Conservation (phyloP, 1,139 yeast genomes). For the Sugiyamaella neomexicana region DNA sequence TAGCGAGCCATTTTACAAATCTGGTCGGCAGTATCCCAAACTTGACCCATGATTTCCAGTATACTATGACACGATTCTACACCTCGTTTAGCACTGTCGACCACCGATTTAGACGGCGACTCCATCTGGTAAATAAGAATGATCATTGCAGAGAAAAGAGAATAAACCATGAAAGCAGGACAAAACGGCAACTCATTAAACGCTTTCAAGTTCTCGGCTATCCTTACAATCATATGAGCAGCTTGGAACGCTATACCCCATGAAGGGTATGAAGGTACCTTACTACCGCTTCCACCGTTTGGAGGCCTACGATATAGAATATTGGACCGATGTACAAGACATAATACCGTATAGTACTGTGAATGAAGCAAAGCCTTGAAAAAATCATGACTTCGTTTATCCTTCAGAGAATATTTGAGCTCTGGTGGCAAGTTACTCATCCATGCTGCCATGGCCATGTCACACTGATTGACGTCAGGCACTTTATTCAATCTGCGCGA, state of each 20-base stretch:
- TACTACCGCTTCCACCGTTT: constrained; percentile 38
- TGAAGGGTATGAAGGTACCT: constrained; percentile 64
- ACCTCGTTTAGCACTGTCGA: constrained; percentile 61
- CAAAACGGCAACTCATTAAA: constrained; percentile 54
- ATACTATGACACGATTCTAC: constrained; percentile 54
- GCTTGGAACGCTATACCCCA: constrained; percentile 89
- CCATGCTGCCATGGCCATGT: constrained; percentile 80
- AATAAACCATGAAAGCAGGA: constrained; percentile 56
- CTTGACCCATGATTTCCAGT: constrained; percentile 53
- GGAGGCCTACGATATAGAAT: constrained; percentile 54
- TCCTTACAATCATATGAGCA: constrained; percentile 73
- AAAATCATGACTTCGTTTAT: constrained; percentile 52
- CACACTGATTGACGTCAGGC: constrained; percentile 68
- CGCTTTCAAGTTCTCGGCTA: constrained; percentile 58
- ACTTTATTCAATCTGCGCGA: constrained; percentile 49
- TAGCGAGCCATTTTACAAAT: constrained; percentile 39
- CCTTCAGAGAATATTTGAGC: constrained; percentile 61
- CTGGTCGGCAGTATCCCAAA: constrained; percentile 45
- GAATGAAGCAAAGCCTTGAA: constrained; percentile 65
- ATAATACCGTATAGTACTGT: constrained; percentile 71
- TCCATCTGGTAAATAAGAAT: constrained; percentile 76
- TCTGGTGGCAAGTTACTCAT: constrained; percentile 66
- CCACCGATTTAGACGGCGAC: constrained; percentile 56
- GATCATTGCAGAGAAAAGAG: constrained; percentile 65
- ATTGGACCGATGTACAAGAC: constrained; percentile 71